Percentiles rank a stretch among this genome's conserved stretches.
phyloP scores from a whole-genome alignment of 192 early-diverging fungal genomes.

The Oehlia diaphana region DNA sequence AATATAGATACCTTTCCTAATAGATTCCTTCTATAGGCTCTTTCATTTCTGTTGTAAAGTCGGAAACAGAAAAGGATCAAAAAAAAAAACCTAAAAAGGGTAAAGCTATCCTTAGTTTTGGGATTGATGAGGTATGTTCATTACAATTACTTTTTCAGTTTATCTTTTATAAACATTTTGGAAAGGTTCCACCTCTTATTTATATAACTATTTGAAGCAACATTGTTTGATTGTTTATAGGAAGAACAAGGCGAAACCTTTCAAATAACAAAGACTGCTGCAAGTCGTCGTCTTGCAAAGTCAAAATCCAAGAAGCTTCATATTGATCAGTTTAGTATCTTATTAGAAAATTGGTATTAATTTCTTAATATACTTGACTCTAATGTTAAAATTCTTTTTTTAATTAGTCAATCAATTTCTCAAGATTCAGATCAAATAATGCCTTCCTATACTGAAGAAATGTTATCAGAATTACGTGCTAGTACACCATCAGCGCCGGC shows the following conservation, averaged over 20 bases:
- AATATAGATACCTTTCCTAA: not conserved
- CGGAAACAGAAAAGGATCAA: not conserved
- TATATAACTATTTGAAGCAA: not conserved
- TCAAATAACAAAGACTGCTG: constrained; percentile 9
- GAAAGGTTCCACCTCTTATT: not conserved
- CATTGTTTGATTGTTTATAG: not conserved
- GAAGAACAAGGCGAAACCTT: constrained; percentile 23
- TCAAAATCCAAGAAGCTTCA: constrained; percentile 16
- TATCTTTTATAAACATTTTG: not conserved
- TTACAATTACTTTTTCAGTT: not conserved
- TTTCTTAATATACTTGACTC: constrained; percentile 3
- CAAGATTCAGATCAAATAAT: constrained; percentile 14
- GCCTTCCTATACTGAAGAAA: constrained; percentile 25
- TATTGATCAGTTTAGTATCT: constrained; percentile 15
- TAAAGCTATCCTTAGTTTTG: constrained; percentile 6
- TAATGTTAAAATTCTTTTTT: not conserved
- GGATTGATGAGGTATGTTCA: constrained; percentile 11
- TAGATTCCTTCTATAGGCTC: not conserved
- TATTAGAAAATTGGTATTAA: not conserved
- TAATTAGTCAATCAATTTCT: constrained; percentile 15
- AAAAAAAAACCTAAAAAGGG: constrained; percentile 11
- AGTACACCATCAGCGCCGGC: constrained; percentile 13
- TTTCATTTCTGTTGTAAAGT: not conserved
- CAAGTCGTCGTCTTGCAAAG: not conserved
- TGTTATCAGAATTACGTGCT: constrained; percentile 15